A percentile compares a stretch with the other conserved stretches of the same genome.
Evolutionary conservation across 2,329 filamentous ascomycete genomes (phyloP).

Genomic region (Claviceps pusilla): DNA sequence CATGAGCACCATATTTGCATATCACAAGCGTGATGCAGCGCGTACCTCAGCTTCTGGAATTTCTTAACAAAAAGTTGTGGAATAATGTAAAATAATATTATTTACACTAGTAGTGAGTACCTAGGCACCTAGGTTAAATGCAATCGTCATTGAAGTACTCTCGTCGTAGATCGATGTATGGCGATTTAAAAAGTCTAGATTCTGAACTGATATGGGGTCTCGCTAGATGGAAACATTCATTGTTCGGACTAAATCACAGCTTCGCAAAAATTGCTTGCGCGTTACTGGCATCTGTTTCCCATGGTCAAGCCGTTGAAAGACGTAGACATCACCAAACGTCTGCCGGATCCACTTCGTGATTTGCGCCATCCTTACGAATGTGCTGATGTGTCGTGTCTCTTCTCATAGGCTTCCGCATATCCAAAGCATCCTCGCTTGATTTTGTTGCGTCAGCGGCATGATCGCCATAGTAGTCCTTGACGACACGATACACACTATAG

Average conservation of each 20-base stretch:
- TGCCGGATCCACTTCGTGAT: slow-evolving; percentile 60
- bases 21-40: not conserved
- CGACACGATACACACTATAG: slow-evolving; percentile 77
- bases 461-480: slow-evolving; percentile 87
- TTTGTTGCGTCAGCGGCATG: slow-evolving; percentile 51
- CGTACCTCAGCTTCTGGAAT: not conserved
- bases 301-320: not conserved
- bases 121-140: too few relatives aligned
- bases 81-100: not conserved
- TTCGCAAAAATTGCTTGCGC: not conserved
- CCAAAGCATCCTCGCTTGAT: slow-evolving; percentile 72
- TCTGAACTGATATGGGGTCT: not conserved
- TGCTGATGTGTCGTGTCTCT: slow-evolving; percentile 64
- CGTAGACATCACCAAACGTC: slow-evolving; percentile 56
- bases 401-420: slow-evolving; percentile 87
- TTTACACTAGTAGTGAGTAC: not conserved
- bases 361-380: slow-evolving; percentile 66
- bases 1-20: not conserved
- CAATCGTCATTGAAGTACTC: not conserved
- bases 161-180: not conserved
- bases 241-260: not conserved
- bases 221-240: not conserved
- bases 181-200: not conserved
- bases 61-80: not conserved
- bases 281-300: not conserved